These are phyloP conservation scores for Trypanosoma cruzi DNA, from an alignment of 208 protist genomes.

Conservation along the genomic window DNA sequence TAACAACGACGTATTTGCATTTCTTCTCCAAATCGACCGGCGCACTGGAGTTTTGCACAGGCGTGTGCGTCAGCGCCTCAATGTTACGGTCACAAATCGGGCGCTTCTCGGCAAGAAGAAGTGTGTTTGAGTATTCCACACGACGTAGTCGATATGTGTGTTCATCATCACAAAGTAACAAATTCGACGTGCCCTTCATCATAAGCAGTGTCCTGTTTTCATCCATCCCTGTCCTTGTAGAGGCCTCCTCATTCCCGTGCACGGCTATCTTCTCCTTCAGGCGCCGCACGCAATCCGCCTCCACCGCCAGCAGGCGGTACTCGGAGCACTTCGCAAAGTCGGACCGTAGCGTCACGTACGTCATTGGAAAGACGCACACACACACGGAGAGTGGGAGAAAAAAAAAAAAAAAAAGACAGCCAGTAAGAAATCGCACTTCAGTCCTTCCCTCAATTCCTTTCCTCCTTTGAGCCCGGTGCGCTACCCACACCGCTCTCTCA, in stretches of 20 bases:
- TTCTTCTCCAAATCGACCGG: background rate
- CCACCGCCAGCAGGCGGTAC: slow-evolving; percentile 54
- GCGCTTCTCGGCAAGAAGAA: slow-evolving; percentile 48
- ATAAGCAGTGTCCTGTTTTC: slow-evolving; percentile 21
- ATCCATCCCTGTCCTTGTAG: background rate
- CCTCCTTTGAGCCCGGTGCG: background rate
- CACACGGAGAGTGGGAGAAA: background rate
- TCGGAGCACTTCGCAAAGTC: slow-evolving; percentile 41
- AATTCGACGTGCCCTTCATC: slow-evolving; percentile 46
- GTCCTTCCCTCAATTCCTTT: background rate
- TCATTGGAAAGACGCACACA: slow-evolving; percentile 26
- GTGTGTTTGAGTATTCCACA: slow-evolving; percentile 83
- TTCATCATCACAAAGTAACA: slow-evolving; percentile 37
- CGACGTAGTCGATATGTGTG: slow-evolving; percentile 47
- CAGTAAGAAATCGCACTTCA: background rate
- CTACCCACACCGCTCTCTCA: background rate
- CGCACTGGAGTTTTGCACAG: background rate
- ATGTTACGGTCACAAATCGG: slow-evolving; percentile 18
- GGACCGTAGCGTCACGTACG: slow-evolving; percentile 39
- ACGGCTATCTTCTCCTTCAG: slow-evolving; percentile 16
- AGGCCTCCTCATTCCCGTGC: background rate
- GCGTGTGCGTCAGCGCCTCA: background rate
- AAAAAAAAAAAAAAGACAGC: no score
- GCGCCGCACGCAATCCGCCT: slow-evolving; percentile 29
- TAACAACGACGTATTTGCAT: slow-evolving; percentile 33